Evolutionary conservation across 83 land plant species (phyloP).

Genomic region (Diphasiastrum complanatum): DNA sequence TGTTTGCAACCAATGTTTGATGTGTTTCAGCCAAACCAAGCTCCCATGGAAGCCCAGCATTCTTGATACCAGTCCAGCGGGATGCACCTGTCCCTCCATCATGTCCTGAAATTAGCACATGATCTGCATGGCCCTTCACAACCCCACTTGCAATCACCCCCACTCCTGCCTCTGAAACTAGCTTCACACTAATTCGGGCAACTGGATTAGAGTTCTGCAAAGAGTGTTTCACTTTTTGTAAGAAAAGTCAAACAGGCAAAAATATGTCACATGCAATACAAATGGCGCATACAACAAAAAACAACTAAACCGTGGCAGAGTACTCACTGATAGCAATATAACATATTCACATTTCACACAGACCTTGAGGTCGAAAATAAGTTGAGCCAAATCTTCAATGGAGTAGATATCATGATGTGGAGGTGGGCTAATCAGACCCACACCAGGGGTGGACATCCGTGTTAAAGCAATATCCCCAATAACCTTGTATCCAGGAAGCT

Average conservation of each 20-base stretch:
- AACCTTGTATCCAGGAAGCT: slow-evolving; percentile 98
- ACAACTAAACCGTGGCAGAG: no score
- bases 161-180: slow-evolving; percentile 98
- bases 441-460: slow-evolving; percentile 94
- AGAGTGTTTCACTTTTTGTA: neutral
- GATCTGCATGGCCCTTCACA: slow-evolving; percentile 98
- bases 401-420: slow-evolving; percentile 99
- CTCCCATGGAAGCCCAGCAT: slow-evolving; percentile 98
- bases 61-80: slow-evolving; percentile 96
- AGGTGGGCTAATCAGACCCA: slow-evolving; percentile 96
- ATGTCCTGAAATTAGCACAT: slow-evolving; percentile 96
- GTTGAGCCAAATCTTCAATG: slow-evolving; percentile 96
- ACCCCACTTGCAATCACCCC: slow-evolving; percentile 98
- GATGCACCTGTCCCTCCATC: slow-evolving; percentile 99
- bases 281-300: no score
- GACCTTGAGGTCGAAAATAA: slow-evolving; percentile 98
- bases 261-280: neutral
- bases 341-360: no score
- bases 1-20: slow-evolving; percentile 91
- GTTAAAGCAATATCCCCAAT: slow-evolving; percentile 97
- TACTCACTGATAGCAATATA: no score
- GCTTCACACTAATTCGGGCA: slow-evolving; percentile 93
- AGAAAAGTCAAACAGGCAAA: neutral
- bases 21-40: slow-evolving; percentile 97
- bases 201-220: slow-evolving; percentile 87